Base-by-base conservation (phyloP, 2,329 filamentous ascomycete genomes). In the Cytospora piceae region DNA sequence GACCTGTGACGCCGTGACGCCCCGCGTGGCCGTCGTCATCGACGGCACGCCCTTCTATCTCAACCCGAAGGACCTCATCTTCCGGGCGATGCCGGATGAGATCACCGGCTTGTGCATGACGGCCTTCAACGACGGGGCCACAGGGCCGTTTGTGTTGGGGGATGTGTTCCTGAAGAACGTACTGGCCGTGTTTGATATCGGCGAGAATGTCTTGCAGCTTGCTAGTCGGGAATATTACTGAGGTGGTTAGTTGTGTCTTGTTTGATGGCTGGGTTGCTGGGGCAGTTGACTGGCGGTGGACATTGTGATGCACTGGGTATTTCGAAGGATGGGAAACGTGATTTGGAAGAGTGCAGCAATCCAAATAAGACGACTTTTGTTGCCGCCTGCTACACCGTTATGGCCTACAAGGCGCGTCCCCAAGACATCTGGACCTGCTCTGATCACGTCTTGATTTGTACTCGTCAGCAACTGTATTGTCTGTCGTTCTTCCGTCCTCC, bases 141-240 rank as follows among this genome's bases (percentile, higher is more conserved):
- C 74, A 0, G 80, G 81, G 9, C 81, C 82, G 8, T 84, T 81
- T 65, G 80, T 85, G 29, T 71, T 85, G 37, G 83, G 83, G 0
- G 79, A 81, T 39, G 77, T 78, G 8, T 86, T 84, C 64, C 71
- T 86, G 66, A 79, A 83, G 71, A 85, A 82, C 63, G 81, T 82
- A 2, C 72, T 85, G 59, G 78, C 79, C 0, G 80, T 84, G 0
- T 74, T 73, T 49, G 73, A 76, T 61, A 66, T 74, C 29, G 72
- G 71, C 12, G 49, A 72, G 64, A 70, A 69, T 3, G 67, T 72
- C 69, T 72, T 75, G 68, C 65, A 68, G 27, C 74, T 75, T 46
- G 67, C 72, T n/a, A 65, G 70, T 11, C 65, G 72, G 11, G 63
- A 65, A 39, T 69, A 66, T 31, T 72, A 73, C 49, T 72, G 46